phyloP scores from a whole-genome alignment of 768 basidiomycete species.

The Suillus plorans region DNA sequence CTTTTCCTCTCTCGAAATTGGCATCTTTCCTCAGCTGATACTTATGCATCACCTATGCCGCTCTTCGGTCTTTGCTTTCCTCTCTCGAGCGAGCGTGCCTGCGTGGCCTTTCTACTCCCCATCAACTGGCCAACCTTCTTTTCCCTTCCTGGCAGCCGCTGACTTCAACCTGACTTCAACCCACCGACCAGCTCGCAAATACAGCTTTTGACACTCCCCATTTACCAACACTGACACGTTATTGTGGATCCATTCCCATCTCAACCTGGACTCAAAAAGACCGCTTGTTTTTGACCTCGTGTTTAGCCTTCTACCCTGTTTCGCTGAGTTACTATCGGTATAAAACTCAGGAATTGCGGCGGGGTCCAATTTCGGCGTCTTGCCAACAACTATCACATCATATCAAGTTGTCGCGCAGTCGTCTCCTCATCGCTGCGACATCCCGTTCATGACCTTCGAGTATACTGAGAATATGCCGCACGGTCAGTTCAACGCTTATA shows the following conservation, averaged over 20 bases:
- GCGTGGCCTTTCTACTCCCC: slow-evolving; percentile 20
- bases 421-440: slow-evolving; percentile 6
- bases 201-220: slow-evolving; percentile 15
- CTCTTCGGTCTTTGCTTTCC: slow-evolving; percentile 15
- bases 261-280: slow-evolving; percentile 26
- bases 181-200: slow-evolving; percentile 9
- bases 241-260: slow-evolving; percentile 22
- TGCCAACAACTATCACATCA: slow-evolving; percentile 36
- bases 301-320: slow-evolving; percentile 37
- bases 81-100: slow-evolving; percentile 8
- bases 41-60: slow-evolving; percentile 18
- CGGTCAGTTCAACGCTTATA: slow-evolving; percentile 3
- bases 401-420: slow-evolving; percentile 18
- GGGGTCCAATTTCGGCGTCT: slow-evolving; percentile 36
- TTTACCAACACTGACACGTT: slow-evolving; percentile 14
- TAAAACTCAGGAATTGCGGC: slow-evolving; percentile 39
- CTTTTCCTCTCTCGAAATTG: slow-evolving; percentile 19
- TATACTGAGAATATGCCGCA: slow-evolving; percentile 23
- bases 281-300: slow-evolving; percentile 35
- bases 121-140: slow-evolving; percentile 27
- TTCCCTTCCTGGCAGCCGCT: slow-evolving; percentile 10
- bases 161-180: slow-evolving; percentile 8
- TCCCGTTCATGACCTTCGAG: slow-evolving; percentile 29
- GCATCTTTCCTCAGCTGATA: slow-evolving; percentile 16
- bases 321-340: slow-evolving; percentile 40